Conservation (phyloP, 116 monocot genomes). For the Dioscorea cayenensis region DNA sequence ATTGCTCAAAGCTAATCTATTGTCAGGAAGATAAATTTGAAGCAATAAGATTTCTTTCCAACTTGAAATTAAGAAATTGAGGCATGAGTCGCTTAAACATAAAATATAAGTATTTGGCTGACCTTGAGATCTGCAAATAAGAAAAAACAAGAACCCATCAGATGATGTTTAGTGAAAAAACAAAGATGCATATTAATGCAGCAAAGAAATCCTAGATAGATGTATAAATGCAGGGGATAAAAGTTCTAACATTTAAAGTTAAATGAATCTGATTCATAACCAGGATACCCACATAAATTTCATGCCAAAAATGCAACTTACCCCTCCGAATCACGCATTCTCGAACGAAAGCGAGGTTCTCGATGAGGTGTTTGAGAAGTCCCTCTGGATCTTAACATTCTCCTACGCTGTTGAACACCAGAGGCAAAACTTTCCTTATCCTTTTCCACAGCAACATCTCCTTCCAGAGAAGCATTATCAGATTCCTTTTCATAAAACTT, state of each 20-base stretch:
- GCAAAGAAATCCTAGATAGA: not conserved
- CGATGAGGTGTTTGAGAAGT: constrained; percentile 41
- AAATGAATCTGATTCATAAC: not conserved
- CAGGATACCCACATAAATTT: not conserved
- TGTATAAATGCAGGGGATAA: too few species aligned
- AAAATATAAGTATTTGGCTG: constrained; percentile 12
- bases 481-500: constrained; percentile 61
- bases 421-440: constrained; percentile 55
- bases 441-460: constrained; percentile 49
- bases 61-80: not conserved
- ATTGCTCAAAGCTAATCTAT: not conserved
- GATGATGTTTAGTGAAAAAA: not conserved
- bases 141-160: not conserved
- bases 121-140: constrained; percentile 76
- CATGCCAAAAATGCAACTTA: constrained; percentile 17
- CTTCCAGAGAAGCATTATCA: constrained; percentile 58
- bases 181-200: not conserved
- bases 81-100: not conserved
- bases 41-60: not conserved
- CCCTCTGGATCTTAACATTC: constrained; percentile 59
- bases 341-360: constrained; percentile 64
- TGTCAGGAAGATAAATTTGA: not conserved
- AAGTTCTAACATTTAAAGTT: too few species aligned
- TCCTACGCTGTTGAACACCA: constrained; percentile 63
- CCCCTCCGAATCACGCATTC: constrained; percentile 74